phyloP scores from a whole-genome alignment of 2,329 filamentous ascomycete species.

The Paraphoma sp. region DNA sequence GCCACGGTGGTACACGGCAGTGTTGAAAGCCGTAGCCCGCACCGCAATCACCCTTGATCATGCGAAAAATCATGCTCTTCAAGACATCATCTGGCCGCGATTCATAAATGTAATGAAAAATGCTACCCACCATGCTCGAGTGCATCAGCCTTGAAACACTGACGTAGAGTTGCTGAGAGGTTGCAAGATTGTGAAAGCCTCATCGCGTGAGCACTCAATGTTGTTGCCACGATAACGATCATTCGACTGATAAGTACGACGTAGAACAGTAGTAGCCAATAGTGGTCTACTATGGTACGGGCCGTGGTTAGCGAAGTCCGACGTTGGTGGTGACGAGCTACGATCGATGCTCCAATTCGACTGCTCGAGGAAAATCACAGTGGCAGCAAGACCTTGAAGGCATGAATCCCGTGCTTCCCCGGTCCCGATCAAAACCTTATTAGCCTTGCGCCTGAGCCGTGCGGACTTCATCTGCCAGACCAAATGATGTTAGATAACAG shows the following conservation, averaged over 20 bases:
- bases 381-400: no score
- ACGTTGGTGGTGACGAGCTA: slow-evolving; percentile 2
- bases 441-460: no score
- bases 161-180: background rate
- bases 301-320: slow-evolving; percentile 19
- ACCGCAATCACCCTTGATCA: background rate
- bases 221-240: background rate
- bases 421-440: no score
- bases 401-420: no score
- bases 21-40: slow-evolving; percentile 7
- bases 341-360: background rate
- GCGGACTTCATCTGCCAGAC: no score
- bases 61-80: background rate
- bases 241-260: background rate
- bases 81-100: background rate
- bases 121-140: background rate
- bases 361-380: no score
- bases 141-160: background rate
- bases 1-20: slow-evolving; percentile 20
- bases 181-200: background rate
- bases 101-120: background rate
- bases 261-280: slow-evolving; percentile 4
- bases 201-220: background rate
- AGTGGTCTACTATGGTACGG: slow-evolving; percentile 4
- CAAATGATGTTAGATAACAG: no score